phyloP scores from a whole-genome alignment of 257 asterid genomes.

The Gentiana dahurica region DNA sequence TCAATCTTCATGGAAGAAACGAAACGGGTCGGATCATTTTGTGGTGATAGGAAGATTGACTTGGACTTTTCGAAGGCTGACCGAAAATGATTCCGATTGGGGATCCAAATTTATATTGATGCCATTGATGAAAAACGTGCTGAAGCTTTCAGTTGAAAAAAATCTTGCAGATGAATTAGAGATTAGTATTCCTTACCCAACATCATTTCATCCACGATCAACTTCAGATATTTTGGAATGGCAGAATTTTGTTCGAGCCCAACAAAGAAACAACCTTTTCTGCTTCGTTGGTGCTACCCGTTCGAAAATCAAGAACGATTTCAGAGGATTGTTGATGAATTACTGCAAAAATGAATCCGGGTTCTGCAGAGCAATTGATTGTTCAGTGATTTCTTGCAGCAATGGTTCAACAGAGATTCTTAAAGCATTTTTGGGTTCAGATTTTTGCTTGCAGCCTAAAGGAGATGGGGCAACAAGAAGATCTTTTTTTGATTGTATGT shows the following conservation, averaged over 20 bases:
- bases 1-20: too few relatives aligned
- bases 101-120: too few relatives aligned
- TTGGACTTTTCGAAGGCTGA: too few relatives aligned
- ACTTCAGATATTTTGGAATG: slow-evolving; percentile 31
- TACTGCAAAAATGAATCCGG: slow-evolving; percentile 29
- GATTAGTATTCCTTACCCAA: too few relatives aligned
- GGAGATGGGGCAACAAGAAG: slow-evolving; percentile 57
- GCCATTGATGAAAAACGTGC: too few relatives aligned
- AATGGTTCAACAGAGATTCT: slow-evolving; percentile 45
- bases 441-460: slow-evolving; percentile 30
- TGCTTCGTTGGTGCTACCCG: slow-evolving; percentile 56
- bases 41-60: too few relatives aligned
- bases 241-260: slow-evolving; percentile 15
- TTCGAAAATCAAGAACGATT: slow-evolving; percentile 36
- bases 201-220: too few relatives aligned
- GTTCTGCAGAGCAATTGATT: slow-evolving; percentile 28
- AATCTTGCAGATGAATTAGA: slow-evolving; percentile 31
- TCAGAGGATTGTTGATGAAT: slow-evolving; percentile 32
- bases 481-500: slow-evolving; percentile 36
- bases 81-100: too few relatives aligned
- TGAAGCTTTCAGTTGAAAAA: slow-evolving; percentile 31
- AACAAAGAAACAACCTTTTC: slow-evolving; percentile 8
- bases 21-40: too few relatives aligned
- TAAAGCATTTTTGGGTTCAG: slow-evolving; percentile 20
- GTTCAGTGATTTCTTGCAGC: slow-evolving; percentile 28